phyloP scores from a whole-genome alignment of 1,139 yeast species.

The Nakaseomyces kungkrabaensis region DNA sequence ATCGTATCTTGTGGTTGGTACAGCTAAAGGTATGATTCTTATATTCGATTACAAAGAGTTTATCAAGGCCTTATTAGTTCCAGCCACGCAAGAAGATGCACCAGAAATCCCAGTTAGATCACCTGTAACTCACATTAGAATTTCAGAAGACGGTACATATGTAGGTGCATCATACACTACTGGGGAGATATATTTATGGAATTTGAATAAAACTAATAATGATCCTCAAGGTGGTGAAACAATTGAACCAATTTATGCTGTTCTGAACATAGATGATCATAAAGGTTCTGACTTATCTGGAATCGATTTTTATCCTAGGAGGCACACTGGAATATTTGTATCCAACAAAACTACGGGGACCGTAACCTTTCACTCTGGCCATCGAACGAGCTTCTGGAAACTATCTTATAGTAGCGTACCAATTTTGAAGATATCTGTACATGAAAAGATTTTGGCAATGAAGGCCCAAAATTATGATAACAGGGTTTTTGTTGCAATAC shows the following conservation, averaged over 20 bases:
- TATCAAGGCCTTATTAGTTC: slow-evolving; percentile 19
- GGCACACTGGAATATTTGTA: slow-evolving; percentile 49
- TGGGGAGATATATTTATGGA: slow-evolving; percentile 43
- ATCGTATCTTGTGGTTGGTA: slow-evolving; percentile 24
- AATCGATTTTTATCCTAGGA: slow-evolving; percentile 44
- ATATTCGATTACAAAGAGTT: slow-evolving; percentile 25
- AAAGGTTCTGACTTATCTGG: slow-evolving; percentile 31
- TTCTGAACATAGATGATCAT: slow-evolving; percentile 23
- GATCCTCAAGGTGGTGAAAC: neutral
- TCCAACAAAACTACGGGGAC: slow-evolving; percentile 48
- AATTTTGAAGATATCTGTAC: slow-evolving; percentile 7
- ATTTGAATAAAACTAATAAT: slow-evolving; percentile 21
- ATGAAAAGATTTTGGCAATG: slow-evolving; percentile 1
- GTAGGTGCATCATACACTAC: slow-evolving; percentile 38
- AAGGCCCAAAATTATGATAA: slow-evolving; percentile 31
- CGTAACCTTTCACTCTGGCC: slow-evolving; percentile 50
- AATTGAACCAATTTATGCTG: slow-evolving; percentile 14
- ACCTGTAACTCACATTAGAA: slow-evolving; percentile 37
- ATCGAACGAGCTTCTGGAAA: slow-evolving; percentile 44
- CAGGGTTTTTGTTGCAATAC: slow-evolving; percentile 43
- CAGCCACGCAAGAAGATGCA: slow-evolving; percentile 10
- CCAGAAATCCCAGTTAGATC: slow-evolving; percentile 11
- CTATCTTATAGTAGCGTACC: slow-evolving; percentile 31
- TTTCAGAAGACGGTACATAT: slow-evolving; percentile 43
- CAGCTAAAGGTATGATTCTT: slow-evolving; percentile 22